Conservation (phyloP, 306 rosid genomes). For the Cicer yamashitae region DNA sequence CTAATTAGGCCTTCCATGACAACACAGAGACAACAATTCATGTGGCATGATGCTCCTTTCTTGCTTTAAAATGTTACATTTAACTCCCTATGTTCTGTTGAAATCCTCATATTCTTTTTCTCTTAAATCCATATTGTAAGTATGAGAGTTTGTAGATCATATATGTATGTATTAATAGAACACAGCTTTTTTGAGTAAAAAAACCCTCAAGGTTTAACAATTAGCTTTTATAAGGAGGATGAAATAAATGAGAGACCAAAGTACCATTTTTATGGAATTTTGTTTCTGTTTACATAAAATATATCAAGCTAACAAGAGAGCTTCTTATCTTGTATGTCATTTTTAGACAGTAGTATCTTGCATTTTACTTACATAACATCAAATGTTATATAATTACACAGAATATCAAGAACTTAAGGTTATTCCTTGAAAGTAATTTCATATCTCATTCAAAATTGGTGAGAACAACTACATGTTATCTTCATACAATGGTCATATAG, state of each 20-base stretch:
- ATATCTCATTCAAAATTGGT: conserved; percentile 45
- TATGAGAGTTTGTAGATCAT: conserved; percentile 46
- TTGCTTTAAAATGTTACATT: conserved; percentile 38
- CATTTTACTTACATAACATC: conserved; percentile 19
- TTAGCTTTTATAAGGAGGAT: conserved; percentile 35
- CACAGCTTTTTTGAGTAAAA: conserved; percentile 32
- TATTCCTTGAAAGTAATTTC: conserved; percentile 31
- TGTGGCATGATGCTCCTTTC: conserved; percentile 50
- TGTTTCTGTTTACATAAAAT: conserved; percentile 12
- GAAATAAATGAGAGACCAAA: conserved; percentile 40
- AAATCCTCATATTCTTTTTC: conserved; percentile 55
- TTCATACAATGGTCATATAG: conserved; percentile 22
- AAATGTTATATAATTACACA: background rate
- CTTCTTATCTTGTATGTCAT: conserved; percentile 30
- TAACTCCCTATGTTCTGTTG: conserved; percentile 50
- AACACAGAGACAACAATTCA: conserved; percentile 42
- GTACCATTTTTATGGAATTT: conserved; percentile 31
- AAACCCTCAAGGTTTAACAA: conserved; percentile 39
- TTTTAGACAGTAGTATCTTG: conserved; percentile 20
- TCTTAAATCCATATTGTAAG: conserved; percentile 51
- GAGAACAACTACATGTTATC: conserved; percentile 22
- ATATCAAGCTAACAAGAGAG: conserved; percentile 20
- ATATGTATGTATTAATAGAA: conserved; percentile 41
- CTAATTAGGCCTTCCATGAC: conserved; percentile 50
- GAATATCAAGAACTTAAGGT: conserved; percentile 35